Evolutionary conservation across 129 eudicot genomes (phyloP), one percentile per base, ranked within the genome.

Genomic region (Saussurea involucrata): DNA sequence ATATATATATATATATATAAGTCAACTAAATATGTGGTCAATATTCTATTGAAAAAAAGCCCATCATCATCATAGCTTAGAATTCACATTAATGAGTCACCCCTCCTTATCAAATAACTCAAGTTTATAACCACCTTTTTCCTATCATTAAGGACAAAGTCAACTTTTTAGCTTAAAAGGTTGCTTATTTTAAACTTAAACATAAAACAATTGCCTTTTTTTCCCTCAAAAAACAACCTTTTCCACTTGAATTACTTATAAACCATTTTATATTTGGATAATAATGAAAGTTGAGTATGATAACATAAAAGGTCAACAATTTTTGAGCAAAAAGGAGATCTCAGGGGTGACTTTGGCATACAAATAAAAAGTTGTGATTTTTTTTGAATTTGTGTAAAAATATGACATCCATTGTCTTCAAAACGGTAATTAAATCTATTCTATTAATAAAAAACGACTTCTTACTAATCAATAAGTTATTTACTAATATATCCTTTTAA

Each of bases 141-240:
- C 53, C 81, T 61, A 42, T 46, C 77, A 40, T 42, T 4, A 71
- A 71, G 66, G 72, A 21, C 77, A 79, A 68, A 71, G 34, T 74
- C 75, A 68, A 80, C 63, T 67, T 80, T 58, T 74, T 58, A 34
- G 70, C 37, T 68, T 55, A 36, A 74, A 80, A 67, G 84, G 46
- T 33, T 44, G 3, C 66, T 63, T 63, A 79, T 72, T 79, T 78
- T 79, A 79, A 7, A 71, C 77, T 79, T 28, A 33, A 22, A 13
- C 40, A 74, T 55, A 73, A 29, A 36, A 71, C 24, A 44, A 53
- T 28, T 18, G 10, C 66, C 15, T 28, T 4, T 69, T 18, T 10
- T 34, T 17, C 21, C 6, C 6, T 17, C 7, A 49, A 49, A 49
- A n/a, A 15, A 49, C 21, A n/a, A 15, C 60, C 21, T 15, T 49